These are phyloP conservation scores for Zygotorulaspora florentina DNA, from an alignment of 805 yeast species.

Conservation along the genomic window DNA sequence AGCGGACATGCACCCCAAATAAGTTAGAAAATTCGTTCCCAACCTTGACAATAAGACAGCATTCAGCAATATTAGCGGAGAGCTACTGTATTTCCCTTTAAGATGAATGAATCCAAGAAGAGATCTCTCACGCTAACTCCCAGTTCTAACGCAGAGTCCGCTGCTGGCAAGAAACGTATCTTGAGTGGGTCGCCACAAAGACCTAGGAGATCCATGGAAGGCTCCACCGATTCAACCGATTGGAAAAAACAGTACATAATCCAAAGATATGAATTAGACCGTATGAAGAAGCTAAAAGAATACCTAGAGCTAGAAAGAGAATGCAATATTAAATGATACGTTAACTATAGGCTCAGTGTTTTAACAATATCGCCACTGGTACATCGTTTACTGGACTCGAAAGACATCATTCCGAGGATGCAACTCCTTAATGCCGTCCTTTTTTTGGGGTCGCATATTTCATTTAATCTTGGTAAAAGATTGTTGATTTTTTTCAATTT, in stretches of 20 bases:
- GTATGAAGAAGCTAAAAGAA: constrained; percentile 19
- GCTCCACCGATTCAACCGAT: constrained; percentile 8
- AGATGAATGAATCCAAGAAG: constrained; percentile 14
- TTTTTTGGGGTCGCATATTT: constrained; percentile 8
- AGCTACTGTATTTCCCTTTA: too few relatives aligned
- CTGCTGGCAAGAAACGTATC: constrained; percentile 7
- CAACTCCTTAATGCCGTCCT: constrained; percentile 27
- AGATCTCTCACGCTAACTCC: constrained; percentile 20
- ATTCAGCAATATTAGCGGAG: too few relatives aligned
- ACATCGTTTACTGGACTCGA: constrained; percentile 44
- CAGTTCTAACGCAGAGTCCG: constrained; percentile 11
- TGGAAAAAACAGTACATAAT: constrained; percentile 22
- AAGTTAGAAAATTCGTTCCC: too few relatives aligned
- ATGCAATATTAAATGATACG: constrained; percentile 3
- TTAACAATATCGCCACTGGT: constrained; percentile 11
- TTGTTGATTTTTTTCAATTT: constrained; percentile 13
- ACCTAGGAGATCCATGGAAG: constrained; percentile 1
- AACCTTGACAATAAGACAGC: too few relatives aligned
- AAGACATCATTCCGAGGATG: constrained; percentile 42
- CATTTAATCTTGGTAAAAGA: constrained; percentile 24
- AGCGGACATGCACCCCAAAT: too few relatives aligned
- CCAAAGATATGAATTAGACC: constrained; percentile 18
- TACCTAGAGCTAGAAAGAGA: constrained; percentile 26
- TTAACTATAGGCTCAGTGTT: constrained; percentile 6
- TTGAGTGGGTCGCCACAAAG: constrained; percentile 19